These are phyloP conservation scores for Mycena epipterygia DNA, from an alignment of 768 basidiomycete species.

Conservation along the genomic window DNA sequence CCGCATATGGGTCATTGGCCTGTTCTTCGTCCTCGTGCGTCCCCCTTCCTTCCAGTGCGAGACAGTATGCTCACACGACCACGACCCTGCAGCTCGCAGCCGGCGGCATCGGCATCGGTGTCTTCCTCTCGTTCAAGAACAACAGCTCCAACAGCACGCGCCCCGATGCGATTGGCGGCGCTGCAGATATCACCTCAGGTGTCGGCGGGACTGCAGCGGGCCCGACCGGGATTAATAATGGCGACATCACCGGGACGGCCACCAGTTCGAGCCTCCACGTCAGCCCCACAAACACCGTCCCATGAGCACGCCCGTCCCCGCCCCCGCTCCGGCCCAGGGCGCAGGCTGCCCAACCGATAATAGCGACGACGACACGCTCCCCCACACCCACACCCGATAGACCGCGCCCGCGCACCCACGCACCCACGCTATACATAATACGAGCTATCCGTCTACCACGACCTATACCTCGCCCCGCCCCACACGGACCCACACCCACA, in stretches of 20 bases:
- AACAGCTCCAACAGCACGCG: constrained; percentile 13
- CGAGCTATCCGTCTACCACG: neutral
- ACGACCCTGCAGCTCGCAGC: constrained; percentile 33
- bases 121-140: constrained; percentile 32
- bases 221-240: no score
- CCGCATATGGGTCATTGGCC: constrained; percentile 25
- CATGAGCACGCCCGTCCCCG: neutral
- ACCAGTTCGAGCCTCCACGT: constrained; percentile 23
- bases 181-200: constrained; percentile 20
- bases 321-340: neutral
- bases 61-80: no score
- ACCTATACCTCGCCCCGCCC: neutral
- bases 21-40: constrained; percentile 32
- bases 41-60: neutral
- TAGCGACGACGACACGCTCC: neutral
- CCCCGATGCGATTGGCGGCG: constrained; percentile 22
- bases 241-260: neutral
- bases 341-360: constrained; percentile 3
- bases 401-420: neutral
- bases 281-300: constrained; percentile 31
- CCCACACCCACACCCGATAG: neutral
- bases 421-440: neutral
- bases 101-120: constrained; percentile 30
- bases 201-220: neutral
- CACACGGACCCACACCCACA: neutral